A percentile compares a stretch with the other conserved stretches of the same genome.
Evolutionary conservation across 371 early-diverging fungal species (phyloP).

Genomic region (Circinella minor): DNA sequence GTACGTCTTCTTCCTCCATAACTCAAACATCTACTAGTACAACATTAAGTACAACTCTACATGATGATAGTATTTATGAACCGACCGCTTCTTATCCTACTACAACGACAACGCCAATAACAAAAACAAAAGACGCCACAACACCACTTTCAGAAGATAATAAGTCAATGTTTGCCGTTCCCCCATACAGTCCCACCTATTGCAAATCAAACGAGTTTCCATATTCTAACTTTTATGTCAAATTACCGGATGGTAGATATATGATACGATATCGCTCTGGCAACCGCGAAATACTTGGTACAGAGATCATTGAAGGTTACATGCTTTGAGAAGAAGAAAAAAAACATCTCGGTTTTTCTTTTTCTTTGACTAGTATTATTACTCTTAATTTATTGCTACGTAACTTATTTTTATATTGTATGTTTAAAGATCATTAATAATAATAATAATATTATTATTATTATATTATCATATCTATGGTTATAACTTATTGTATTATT

Average conservation of each 20-base stretch:
- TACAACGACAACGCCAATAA: neutral
- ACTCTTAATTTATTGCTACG: no score
- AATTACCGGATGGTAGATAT: slow-evolving; percentile 50
- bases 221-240: slow-evolving; percentile 54
- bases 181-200: slow-evolving; percentile 55
- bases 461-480: neutral
- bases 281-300: slow-evolving; percentile 48
- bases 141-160: neutral
- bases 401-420: no score
- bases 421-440: neutral
- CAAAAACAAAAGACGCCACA: neutral
- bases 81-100: neutral
- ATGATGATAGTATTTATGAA: neutral
- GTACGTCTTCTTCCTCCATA: neutral
- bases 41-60: no score
- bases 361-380: no score
- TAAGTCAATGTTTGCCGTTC: slow-evolving; percentile 24
- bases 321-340: slow-evolving; percentile 5
- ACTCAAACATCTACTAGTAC: neutral
- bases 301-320: slow-evolving; percentile 49
- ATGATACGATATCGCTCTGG: slow-evolving; percentile 53
- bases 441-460: neutral
- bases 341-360: no score
- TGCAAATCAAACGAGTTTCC: slow-evolving; percentile 48
- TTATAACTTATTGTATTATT: neutral